phyloP scores from a whole-genome alignment of 306 rosid species.

The Alnus glutinosa region DNA sequence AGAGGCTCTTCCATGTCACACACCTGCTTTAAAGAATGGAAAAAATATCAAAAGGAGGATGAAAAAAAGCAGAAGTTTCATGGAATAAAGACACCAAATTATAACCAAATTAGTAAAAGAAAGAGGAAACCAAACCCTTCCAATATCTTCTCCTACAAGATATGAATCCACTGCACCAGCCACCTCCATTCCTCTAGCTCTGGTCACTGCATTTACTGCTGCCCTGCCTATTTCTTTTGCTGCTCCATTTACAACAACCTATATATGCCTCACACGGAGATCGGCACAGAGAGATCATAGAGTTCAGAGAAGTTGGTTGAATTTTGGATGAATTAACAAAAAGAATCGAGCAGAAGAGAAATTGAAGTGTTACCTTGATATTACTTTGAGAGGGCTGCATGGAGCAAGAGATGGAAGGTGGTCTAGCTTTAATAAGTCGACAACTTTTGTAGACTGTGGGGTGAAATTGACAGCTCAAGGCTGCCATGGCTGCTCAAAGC shows the following conservation, averaged over 20 bases:
- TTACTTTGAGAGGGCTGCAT: slow-evolving; percentile 62
- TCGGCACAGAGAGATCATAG: too few species aligned
- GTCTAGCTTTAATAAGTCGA: slow-evolving; percentile 32
- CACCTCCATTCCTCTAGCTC: slow-evolving; percentile 63
- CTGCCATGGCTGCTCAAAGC: slow-evolving; percentile 57
- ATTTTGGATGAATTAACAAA: not conserved
- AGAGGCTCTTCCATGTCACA: slow-evolving; percentile 89
- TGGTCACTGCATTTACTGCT: slow-evolving; percentile 79
- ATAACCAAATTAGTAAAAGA: not conserved
- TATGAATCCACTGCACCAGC: slow-evolving; percentile 60
- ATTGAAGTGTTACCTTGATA: slow-evolving; percentile 57
- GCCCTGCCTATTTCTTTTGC: slow-evolving; percentile 96
- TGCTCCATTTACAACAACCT: slow-evolving; percentile 92
- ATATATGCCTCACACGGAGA: too few species aligned
- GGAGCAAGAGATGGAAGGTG: slow-evolving; percentile 52
- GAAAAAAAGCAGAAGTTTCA: not conserved
- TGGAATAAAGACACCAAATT: not conserved
- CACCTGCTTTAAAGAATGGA: slow-evolving; percentile 37
- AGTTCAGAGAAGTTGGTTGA: too few species aligned
- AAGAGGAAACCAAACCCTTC: slow-evolving; percentile 32
- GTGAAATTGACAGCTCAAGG: slow-evolving; percentile 60
- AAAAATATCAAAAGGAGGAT: not conserved
- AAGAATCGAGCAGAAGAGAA: not conserved
- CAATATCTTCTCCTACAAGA: slow-evolving; percentile 57
- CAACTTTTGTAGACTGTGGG: slow-evolving; percentile 34